phyloP scores from a whole-genome alignment of 116 monocot genomes.

The Iris pallida region DNA sequence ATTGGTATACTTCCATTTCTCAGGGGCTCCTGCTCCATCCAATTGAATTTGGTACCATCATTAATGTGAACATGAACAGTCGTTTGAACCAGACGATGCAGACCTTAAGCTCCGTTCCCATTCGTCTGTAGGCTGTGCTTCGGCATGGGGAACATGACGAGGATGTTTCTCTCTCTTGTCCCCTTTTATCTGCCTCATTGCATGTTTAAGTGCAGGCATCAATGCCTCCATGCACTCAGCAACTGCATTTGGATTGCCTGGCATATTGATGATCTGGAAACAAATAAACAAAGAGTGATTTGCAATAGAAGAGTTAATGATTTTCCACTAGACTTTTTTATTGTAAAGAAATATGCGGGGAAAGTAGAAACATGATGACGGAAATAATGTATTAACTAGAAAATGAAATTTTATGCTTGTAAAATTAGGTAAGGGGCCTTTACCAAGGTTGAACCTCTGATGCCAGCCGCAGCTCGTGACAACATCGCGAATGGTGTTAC shows the following conservation, averaged over 20 bases:
- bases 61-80: slow-evolving; percentile 59
- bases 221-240: slow-evolving; percentile 90
- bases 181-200: slow-evolving; percentile 76
- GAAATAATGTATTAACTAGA: neutral
- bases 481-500: slow-evolving; percentile 92
- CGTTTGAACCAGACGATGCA: slow-evolving; percentile 21
- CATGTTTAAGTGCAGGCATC: slow-evolving; percentile 76
- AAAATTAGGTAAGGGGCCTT: neutral
- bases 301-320: no score
- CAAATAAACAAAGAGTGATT: neutral
- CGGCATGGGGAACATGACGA: slow-evolving; percentile 71
- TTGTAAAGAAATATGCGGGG: neutral
- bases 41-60: no score
- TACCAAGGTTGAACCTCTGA: slow-evolving; percentile 91
- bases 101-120: slow-evolving; percentile 76
- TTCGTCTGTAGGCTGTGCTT: slow-evolving; percentile 42
- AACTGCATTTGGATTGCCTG: slow-evolving; percentile 91
- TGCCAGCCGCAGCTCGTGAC: slow-evolving; percentile 83
- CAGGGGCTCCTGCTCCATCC: no score
- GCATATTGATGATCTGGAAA: slow-evolving; percentile 92
- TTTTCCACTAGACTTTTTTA: no score
- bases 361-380: neutral
- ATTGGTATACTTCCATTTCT: no score
- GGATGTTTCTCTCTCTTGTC: slow-evolving; percentile 99
- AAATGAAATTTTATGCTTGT: neutral